phyloP scores from a whole-genome alignment of 2,329 filamentous ascomycete genomes.

The Pleurostoma richardsiae region DNA sequence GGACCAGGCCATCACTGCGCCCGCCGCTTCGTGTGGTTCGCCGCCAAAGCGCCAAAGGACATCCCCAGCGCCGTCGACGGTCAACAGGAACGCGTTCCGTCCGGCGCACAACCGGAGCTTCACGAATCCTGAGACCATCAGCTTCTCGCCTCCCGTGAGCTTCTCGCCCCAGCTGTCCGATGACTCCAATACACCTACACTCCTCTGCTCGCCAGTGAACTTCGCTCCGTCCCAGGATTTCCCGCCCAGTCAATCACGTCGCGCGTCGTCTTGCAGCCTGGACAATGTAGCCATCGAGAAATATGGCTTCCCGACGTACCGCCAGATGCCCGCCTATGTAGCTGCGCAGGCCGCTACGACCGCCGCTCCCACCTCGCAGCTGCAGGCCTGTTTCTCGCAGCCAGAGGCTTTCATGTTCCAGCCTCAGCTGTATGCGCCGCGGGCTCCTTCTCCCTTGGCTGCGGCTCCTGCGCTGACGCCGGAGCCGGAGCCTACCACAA shows the following conservation, averaged over 20 bases:
- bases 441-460: conserved; percentile 40
- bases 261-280: conserved; percentile 63
- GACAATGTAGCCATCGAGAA: conserved; percentile 62
- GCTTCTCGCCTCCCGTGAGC: conserved; percentile 28
- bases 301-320: conserved; percentile 82
- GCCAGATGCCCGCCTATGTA: conserved; percentile 60
- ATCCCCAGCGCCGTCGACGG: conserved; percentile 34
- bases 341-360: conserved; percentile 20
- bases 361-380: conserved; percentile 16
- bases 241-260: conserved; percentile 42
- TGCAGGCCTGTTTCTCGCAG: conserved; percentile 17
- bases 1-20: conserved; percentile 66
- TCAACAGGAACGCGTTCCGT: conserved; percentile 27
- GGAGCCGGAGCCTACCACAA: conserved; percentile 54
- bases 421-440: conserved; percentile 32
- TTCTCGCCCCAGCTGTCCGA: conserved; percentile 30
- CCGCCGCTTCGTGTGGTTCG: conserved; percentile 41
- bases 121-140: conserved; percentile 56
- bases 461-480: conserved; percentile 27
- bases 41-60: conserved; percentile 54
- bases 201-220: conserved; percentile 64
- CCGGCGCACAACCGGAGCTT: conserved; percentile 52
- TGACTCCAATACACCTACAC: conserved; percentile 29
- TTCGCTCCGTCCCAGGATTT: conserved; percentile 38
- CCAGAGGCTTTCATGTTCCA: conserved; percentile 40